Base-by-base conservation (phyloP, 2,329 filamentous ascomycete species). In the Trematosphaeria pertusa region DNA sequence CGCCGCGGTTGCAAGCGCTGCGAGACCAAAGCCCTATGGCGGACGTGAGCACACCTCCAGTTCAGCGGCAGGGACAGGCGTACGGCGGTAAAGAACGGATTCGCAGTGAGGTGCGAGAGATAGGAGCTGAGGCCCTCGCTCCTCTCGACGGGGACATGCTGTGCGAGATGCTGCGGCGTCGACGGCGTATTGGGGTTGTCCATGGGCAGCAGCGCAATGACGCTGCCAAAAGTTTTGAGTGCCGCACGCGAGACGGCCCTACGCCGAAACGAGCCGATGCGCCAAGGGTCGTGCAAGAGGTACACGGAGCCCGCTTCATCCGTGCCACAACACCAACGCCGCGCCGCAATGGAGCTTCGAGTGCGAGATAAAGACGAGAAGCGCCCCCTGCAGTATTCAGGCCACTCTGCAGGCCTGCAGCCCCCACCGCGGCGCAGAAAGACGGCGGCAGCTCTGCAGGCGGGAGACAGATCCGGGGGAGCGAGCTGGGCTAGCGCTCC, bases 1-100 rank as follows among this genome's bases (percentile, higher is more conserved):
- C 22, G 91, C 82, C 31, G 83, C 87, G 24, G 91, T 90, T 54
- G 91, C 94, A 41, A 99, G 81, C 21, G 88, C 89, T 50, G 92
- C 94, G 42, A 99, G 88, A 59, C 94, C 94, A 61, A 97, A 89
- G 61, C 94, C 92, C 76, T 83, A 66, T 47, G 50, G 51, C 54
- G 50, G 58, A 39, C 38, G 61, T 70, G 56, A 71, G 67, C 65
- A 64, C 51, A 55, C 48, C 39, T 58, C 54, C 46, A 48, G 45
- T 50, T 51, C 52, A 48, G 49, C 18, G 42, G 44, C 34, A 34
- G 43, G 42, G 83, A 84, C 85, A 36, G 85, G 58, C 70, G 34
- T 74, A 78, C 79, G 40, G 78, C 79, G 40, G 78, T 80, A 61
- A 81, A 81, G 65, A 81, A 79, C 8, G 79, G 79, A 56, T 81